Evolutionary conservation across 768 basidiomycete species (phyloP), one percentile per base, ranked within the genome.

Genomic region (Hebeloma cylindrosporum): DNA sequence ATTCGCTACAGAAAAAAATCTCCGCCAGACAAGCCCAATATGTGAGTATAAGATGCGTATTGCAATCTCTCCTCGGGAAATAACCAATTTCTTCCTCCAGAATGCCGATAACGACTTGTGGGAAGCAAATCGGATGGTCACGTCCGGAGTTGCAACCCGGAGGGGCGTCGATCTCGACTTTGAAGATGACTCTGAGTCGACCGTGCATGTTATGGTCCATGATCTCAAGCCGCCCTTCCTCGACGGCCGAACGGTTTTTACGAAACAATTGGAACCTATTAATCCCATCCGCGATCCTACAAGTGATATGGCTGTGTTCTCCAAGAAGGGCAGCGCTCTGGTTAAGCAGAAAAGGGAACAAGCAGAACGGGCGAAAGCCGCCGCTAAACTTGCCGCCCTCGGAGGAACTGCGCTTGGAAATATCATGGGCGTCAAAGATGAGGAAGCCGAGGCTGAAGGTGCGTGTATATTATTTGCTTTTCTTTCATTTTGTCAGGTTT

Each of bases 51-150:
- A 3, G n/a, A n/a, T n/a, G n/a, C n/a, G n/a, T n/a, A n/a, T n/a
- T n/a, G n/a, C n/a, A n/a, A 30, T 39, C 11, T 13, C 26, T 32
- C 26, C 42, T 11, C 31, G 27, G 7, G 20, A 14, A 36, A 28
- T 17, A 18, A 29, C 45, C 49, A 63, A 31, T 58, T 56, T 25
- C 7, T 51, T 31, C 5, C 14, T 47, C 3, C 59, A 94, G 90
- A 97, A 98, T 57, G 92, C 92, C 17, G 96, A 99, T 64, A 98
- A 96, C 58, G 96, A 99, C 58, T 71, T 95, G 8, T 99, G 96
- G 96, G 96, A 99, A 71, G 89, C 89, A 6, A 98, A 98, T 60
- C 89, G 95, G 59, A 94, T 99, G 88, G 73, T 92, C 7, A 92
- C 91, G 0, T 98, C 96, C 2, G 96, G 96, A 58, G 87, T 97